Percentiles rank a stretch among this genome's conserved stretches.
Conservation (phyloP, 2,329 filamentous ascomycete species). For the Aspergillus brunneoviolaceus region DNA sequence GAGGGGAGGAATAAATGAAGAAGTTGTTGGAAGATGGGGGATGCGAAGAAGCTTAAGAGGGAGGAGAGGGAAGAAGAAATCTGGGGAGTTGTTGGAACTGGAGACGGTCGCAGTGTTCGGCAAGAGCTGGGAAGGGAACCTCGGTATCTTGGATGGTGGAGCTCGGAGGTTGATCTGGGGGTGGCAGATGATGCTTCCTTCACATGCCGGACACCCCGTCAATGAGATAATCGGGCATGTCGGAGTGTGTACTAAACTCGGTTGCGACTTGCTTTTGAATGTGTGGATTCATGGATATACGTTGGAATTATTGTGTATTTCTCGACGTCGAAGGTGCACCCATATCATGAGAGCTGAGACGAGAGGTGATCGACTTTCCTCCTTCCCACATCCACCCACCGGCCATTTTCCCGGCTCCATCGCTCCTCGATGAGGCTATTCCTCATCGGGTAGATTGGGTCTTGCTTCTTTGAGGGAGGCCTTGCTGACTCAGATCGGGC, state of each 20-base stretch:
- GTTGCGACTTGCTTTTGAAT: not conserved
- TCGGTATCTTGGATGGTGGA: constrained; percentile 31
- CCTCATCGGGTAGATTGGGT: not conserved
- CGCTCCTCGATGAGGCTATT: not conserved
- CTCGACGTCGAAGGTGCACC: not conserved
- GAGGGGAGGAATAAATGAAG: constrained; percentile 9
- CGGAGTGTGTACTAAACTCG: not conserved
- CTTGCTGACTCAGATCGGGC: not conserved
- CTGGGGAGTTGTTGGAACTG: constrained; percentile 15
- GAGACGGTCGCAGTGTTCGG: constrained; percentile 30
- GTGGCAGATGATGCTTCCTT: constrained; percentile 28
- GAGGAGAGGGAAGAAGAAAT: constrained; percentile 24
- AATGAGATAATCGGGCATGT: not conserved
- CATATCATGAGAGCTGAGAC: not conserved
- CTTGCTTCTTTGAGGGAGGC: not conserved
- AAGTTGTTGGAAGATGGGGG: constrained; percentile 6
- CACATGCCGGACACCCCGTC: constrained; percentile 34
- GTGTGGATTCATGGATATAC: not conserved
- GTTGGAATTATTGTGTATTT: not conserved
- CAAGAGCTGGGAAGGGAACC: constrained; percentile 28
- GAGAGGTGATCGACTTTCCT: not conserved
- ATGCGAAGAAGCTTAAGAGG: constrained; percentile 11
- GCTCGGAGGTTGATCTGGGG: constrained; percentile 23
- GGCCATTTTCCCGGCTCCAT: not conserved
- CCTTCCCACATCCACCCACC: not conserved